Percentiles rank a stretch among this genome's conserved stretches.
Evolutionary conservation across 1,139 yeast species (phyloP).

Genomic region (Barnettozyma hawaiiensis): DNA sequence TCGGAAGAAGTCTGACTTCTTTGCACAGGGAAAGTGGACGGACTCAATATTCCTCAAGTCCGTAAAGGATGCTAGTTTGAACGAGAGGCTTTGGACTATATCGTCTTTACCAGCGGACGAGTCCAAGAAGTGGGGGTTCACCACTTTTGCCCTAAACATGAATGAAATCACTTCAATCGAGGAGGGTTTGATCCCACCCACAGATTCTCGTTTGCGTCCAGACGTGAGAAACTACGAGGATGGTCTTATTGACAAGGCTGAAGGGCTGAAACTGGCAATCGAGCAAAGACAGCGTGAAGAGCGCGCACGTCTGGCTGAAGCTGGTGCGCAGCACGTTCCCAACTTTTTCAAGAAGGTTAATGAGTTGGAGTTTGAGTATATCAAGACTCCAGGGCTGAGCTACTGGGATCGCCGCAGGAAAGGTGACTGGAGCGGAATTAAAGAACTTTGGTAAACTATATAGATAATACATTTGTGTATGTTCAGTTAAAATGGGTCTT

Average conservation of each 20-base stretch:
- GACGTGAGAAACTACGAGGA: conserved; percentile 70
- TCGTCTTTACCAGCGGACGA: conserved; percentile 58
- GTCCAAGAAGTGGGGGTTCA: conserved; percentile 73
- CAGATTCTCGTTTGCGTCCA: conserved; percentile 87
- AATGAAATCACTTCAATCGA: conserved; percentile 75
- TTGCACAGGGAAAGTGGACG: conserved; percentile 73
- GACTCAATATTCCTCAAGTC: conserved; percentile 45
- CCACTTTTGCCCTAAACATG: conserved; percentile 73
- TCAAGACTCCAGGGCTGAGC: conserved; percentile 43
- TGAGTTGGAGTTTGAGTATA: conserved; percentile 53
- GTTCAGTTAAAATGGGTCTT: conserved; percentile 75
- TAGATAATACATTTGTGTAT: no score
- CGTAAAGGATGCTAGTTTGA: conserved; percentile 21
- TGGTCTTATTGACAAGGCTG: conserved; percentile 69
- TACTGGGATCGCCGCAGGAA: conserved; percentile 76
- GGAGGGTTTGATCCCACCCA: conserved; percentile 60
- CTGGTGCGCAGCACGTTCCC: conserved; percentile 46
- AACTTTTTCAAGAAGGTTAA: conserved; percentile 51
- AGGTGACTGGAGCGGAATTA: conserved; percentile 53
- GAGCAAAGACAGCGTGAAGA: conserved; percentile 81
- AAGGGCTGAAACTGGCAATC: conserved; percentile 53
- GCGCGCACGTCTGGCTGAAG: conserved; percentile 52
- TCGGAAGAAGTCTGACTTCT: conserved; percentile 21
- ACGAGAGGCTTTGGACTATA: conserved; percentile 51
- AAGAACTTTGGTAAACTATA: conserved; percentile 44